Evolutionary conservation across 768 basidiomycete genomes (phyloP), one percentile per base, ranked within the genome.

Genomic region (Butyriboletus loyo): DNA sequence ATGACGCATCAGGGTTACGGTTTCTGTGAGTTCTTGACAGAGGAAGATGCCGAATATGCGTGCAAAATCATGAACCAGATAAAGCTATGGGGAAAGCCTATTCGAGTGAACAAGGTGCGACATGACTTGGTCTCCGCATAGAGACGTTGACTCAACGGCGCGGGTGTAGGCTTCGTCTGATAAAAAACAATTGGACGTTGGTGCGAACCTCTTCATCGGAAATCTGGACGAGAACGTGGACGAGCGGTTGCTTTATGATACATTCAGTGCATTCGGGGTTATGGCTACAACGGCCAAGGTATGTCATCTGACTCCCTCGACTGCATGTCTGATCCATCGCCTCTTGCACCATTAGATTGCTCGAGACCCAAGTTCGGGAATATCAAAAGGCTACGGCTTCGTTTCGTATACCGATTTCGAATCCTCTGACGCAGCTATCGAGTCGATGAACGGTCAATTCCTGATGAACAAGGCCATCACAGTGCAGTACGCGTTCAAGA

Each of bases 51-150:
- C 56, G 97, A 99, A 73, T 99, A 99, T 72, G 96, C 94, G 52
- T 98, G 96, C 81, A 97, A 98, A 80, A 98, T 98, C 63, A 98
- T 98, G 96, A 99, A 99, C 70, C 96, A 98, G 79, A 98, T 99
- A 69, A 99, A 99, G 73, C 72, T 99, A 48, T 99, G 90, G 84
- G 97, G 97, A 24, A 98, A 98, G 68, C 97, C 97, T 30, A 97
- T 99, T 53, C 81, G 97, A 59, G 96, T 99, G 58, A 98, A 98
- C 80, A 99, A 98, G 87, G 93, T 90, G 58, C 66, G 85, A 75
- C n/a, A 2, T 19, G 8, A 38, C 0, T 31, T 31, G 25, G 9
- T 37, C 25, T 55, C 14, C 36, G 28, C 14, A 7, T 5, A 14
- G 8, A 11, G 27, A 22, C 32, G 28, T 19, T 57, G 52, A 59